Conservation (phyloP, 176 grass and related monocot species). For the Zoysia pacifica region DNA sequence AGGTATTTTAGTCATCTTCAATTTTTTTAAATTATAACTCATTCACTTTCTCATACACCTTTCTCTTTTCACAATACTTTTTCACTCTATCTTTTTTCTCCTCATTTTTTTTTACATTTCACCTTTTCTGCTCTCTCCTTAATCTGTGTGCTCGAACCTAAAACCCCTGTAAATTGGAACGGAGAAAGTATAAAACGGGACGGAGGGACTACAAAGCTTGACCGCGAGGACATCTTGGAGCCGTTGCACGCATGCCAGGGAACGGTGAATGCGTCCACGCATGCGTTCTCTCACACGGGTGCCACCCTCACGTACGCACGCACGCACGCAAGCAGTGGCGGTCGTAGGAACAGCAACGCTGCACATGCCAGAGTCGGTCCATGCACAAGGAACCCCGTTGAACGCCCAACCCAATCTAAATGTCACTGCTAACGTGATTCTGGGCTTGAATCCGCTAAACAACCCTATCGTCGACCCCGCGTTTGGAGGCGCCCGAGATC, state of each 20-base stretch:
- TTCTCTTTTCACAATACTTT: too few relatives aligned
- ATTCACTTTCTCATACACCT: too few relatives aligned
- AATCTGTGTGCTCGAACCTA: too few relatives aligned
- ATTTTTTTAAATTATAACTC: too few relatives aligned
- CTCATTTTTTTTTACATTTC: too few relatives aligned
- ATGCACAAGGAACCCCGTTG: slow-evolving; percentile 4
- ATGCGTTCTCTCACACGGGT: slow-evolving; percentile 12
- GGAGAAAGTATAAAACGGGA: too few relatives aligned
- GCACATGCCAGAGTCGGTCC: background rate
- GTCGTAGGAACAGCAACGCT: background rate
- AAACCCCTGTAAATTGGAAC: too few relatives aligned
- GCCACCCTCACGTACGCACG: background rate
- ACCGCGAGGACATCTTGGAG: background rate
- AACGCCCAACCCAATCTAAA: background rate
- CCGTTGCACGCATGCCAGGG: background rate
- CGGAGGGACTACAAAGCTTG: background rate
- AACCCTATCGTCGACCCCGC: background rate
- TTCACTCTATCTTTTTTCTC: too few relatives aligned
- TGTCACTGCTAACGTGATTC: background rate
- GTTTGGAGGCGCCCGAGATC: background rate
- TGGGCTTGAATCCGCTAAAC: background rate
- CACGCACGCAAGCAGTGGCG: background rate
- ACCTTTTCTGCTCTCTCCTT: too few relatives aligned
- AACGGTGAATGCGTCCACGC: background rate
- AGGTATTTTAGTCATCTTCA: too few relatives aligned